phyloP scores from a whole-genome alignment of 1,139 yeast genomes.

The Blastobotrys ciferrii region DNA sequence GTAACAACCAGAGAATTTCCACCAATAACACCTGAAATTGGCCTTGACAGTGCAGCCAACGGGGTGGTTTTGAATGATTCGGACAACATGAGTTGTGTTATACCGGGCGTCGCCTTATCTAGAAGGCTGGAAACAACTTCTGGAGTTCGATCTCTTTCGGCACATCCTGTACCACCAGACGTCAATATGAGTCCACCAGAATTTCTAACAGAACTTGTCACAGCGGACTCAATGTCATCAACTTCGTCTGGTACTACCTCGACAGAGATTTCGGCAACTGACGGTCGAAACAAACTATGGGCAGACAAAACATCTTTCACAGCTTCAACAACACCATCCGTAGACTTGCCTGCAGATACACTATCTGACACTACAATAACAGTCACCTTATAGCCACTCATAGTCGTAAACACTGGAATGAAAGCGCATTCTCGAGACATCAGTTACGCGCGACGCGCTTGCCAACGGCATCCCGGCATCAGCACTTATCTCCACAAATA shows the following conservation, averaged over 20 bases:
- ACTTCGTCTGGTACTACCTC: constrained; percentile 15
- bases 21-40: constrained; percentile 45
- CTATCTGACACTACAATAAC: constrained; percentile 18
- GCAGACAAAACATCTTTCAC: constrained; percentile 7
- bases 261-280: not conserved
- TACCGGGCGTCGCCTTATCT: constrained; percentile 46
- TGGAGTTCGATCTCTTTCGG: constrained; percentile 46
- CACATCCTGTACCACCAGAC: constrained; percentile 54
- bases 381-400: constrained; percentile 3
- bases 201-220: not conserved
- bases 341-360: constrained; percentile 12
- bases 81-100: constrained; percentile 46
- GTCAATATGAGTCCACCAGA: constrained; percentile 36
- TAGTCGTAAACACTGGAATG: not conserved
- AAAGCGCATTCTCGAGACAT: not conserved
- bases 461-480: not conserved
- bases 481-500: too few species aligned
- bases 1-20: constrained; percentile 41
- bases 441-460: not conserved
- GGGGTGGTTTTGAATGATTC: constrained; percentile 44
- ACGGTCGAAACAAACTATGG: not conserved
- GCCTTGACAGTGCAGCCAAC: constrained; percentile 47
- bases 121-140: constrained; percentile 46
- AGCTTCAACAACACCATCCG: constrained; percentile 9
- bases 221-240: constrained; percentile 13